Evolutionary conservation across 2,329 filamentous ascomycete genomes (phyloP).

Genomic region (Apiospora koreana): DNA sequence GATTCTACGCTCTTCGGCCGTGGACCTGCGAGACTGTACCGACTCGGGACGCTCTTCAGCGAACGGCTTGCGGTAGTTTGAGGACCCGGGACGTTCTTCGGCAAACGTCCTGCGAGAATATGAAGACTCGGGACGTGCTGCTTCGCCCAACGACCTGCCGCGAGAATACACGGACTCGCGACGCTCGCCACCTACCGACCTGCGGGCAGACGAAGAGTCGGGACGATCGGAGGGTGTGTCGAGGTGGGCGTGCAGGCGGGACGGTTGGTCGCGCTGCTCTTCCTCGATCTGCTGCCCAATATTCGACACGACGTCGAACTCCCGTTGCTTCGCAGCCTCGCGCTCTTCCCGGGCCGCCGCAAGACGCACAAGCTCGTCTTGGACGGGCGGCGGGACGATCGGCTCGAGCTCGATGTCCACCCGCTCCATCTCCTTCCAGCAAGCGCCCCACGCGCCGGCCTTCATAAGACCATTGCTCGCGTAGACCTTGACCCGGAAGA

Average conservation of each 20-base stretch:
- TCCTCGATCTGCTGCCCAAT: constrained; percentile 34
- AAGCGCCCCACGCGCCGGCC: constrained; percentile 87
- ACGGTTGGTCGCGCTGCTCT: constrained; percentile 29
- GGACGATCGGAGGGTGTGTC: constrained; percentile 26
- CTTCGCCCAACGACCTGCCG: not conserved
- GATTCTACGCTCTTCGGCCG: constrained; percentile 48
- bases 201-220: too few species aligned
- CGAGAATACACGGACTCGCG: not conserved
- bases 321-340: constrained; percentile 31
- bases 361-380: constrained; percentile 61
- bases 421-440: constrained; percentile 98
- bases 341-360: constrained; percentile 46
- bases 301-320: constrained; percentile 35
- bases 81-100: constrained; percentile 43
- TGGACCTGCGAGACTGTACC: constrained; percentile 10
- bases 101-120: constrained; percentile 20
- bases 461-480: constrained; percentile 94
- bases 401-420: constrained; percentile 92
- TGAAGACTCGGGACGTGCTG: not conserved
- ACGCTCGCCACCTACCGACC: not conserved
- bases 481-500: constrained; percentile 84
- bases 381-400: constrained; percentile 60
- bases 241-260: constrained; percentile 30
- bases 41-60: constrained; percentile 24
- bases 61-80: constrained; percentile 12